Percentiles rank a stretch among this genome's conserved stretches.
Evolutionary conservation across 805 yeast species (phyloP).

Genomic region (Jamesozyma rosinii): DNA sequence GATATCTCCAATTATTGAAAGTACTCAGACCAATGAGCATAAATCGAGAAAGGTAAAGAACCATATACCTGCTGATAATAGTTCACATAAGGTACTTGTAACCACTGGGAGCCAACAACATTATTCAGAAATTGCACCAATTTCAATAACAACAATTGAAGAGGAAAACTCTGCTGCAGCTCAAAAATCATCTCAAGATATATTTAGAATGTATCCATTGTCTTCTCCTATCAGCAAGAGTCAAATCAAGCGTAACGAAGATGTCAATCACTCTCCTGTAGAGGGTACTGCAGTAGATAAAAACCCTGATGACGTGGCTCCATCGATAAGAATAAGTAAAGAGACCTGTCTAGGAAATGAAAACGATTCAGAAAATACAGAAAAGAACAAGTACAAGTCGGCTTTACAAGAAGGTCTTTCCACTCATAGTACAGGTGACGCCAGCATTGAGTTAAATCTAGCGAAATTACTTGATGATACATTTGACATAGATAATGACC

Average conservation of each 20-base stretch:
- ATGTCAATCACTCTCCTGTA: not conserved
- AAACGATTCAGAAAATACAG: not conserved
- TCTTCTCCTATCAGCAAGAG: conserved; percentile 7
- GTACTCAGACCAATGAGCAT: not conserved
- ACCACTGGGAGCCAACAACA: not conserved
- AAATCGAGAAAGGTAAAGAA: not conserved
- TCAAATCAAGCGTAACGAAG: not conserved
- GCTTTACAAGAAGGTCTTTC: not conserved
- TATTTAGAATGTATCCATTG: conserved; percentile 8
- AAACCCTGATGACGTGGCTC: not conserved
- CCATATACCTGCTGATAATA: not conserved
- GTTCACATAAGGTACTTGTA: not conserved
- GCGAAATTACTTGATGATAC: conserved; percentile 10
- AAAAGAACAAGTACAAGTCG: not conserved
- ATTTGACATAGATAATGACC: not conserved
- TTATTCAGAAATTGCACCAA: not conserved
- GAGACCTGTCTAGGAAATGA: not conserved
- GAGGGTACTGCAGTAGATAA: not conserved
- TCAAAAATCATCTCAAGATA: conserved; percentile 4
- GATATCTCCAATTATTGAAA: not conserved
- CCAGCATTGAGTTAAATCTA: conserved; percentile 11
- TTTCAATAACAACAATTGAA: not conserved
- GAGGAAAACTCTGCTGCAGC: too few relatives aligned
- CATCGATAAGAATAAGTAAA: not conserved
- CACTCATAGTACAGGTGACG: not conserved